phyloP scores from a whole-genome alignment of 768 basidiomycete species.

The Thelephora ganbajun region DNA sequence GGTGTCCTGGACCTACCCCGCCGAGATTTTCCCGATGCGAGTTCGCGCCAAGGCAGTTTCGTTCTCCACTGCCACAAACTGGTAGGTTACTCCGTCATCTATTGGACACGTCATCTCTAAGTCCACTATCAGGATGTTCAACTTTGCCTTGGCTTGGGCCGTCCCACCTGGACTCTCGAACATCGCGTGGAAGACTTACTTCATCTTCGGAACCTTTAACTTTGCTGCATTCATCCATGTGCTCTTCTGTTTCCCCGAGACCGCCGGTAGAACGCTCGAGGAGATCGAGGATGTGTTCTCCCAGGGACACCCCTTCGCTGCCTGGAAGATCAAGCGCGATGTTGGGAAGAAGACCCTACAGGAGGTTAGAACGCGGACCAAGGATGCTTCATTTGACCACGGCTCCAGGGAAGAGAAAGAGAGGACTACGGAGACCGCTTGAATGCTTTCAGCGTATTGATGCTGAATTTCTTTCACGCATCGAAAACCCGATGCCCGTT shows the following conservation, averaged over 20 bases:
- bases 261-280: slow-evolving; percentile 57
- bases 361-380: slow-evolving; percentile 25
- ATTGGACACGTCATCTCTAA: slow-evolving; percentile 5
- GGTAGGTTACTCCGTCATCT: slow-evolving; percentile 4
- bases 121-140: slow-evolving; percentile 45
- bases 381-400: neutral
- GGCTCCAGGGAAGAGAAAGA: too few relatives aligned
- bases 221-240: slow-evolving; percentile 58
- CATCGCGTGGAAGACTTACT: slow-evolving; percentile 68
- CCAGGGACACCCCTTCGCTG: slow-evolving; percentile 52
- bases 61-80: slow-evolving; percentile 22
- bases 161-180: slow-evolving; percentile 54
- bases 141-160: slow-evolving; percentile 62
- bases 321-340: slow-evolving; percentile 51
- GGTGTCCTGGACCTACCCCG: slow-evolving; percentile 46
- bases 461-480: too few relatives aligned
- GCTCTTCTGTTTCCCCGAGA: slow-evolving; percentile 73
- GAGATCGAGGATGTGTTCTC: slow-evolving; percentile 70
- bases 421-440: too few relatives aligned
- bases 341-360: slow-evolving; percentile 50
- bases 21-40: slow-evolving; percentile 56
- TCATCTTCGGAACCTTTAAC: slow-evolving; percentile 69
- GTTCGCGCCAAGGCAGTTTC: slow-evolving; percentile 50
- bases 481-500: too few relatives aligned
- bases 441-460: too few relatives aligned